These are phyloP conservation scores for Trichoderma orchidacearum DNA, from an alignment of 495 filamentous ascomycete species.

Conservation along the genomic window DNA sequence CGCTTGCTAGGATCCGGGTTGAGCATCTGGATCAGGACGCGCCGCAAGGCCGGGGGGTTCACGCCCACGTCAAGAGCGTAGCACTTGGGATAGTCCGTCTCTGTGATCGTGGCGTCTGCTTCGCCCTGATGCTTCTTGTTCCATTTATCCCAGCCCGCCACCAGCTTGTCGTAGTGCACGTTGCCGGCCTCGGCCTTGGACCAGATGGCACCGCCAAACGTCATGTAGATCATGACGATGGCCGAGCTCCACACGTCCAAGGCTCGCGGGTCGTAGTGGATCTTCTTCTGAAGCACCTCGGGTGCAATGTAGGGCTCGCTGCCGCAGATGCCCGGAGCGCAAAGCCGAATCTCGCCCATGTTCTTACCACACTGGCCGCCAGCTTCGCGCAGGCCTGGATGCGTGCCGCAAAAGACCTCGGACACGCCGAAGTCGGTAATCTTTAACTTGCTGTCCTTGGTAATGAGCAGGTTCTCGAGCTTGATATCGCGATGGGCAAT, in stretches of 20 bases:
- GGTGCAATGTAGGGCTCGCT: slow-evolving; percentile 67
- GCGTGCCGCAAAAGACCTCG: slow-evolving; percentile 60
- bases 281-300: slow-evolving; percentile 52
- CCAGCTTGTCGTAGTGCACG: slow-evolving; percentile 40
- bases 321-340: slow-evolving; percentile 59
- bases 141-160: slow-evolving; percentile 51
- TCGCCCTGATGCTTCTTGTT: slow-evolving; percentile 33
- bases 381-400: slow-evolving; percentile 52
- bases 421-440: slow-evolving; percentile 73
- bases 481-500: slow-evolving; percentile 78
- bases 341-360: slow-evolving; percentile 51
- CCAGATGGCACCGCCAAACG: slow-evolving; percentile 53
- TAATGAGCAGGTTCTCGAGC: slow-evolving; percentile 63
- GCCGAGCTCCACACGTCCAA: slow-evolving; percentile 71
- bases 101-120: slow-evolving; percentile 28
- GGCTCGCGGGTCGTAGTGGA: slow-evolving; percentile 57
- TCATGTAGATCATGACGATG: slow-evolving; percentile 57
- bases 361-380: slow-evolving; percentile 50
- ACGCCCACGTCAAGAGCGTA: slow-evolving; percentile 32
- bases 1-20: slow-evolving; percentile 56
- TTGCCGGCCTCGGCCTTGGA: slow-evolving; percentile 29
- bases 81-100: slow-evolving; percentile 37
- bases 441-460: slow-evolving; percentile 54
- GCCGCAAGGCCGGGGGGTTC: slow-evolving; percentile 40
- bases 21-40: slow-evolving; percentile 61